phyloP scores from a whole-genome alignment of 805 yeast genomes.

The Teunomyces stri region DNA sequence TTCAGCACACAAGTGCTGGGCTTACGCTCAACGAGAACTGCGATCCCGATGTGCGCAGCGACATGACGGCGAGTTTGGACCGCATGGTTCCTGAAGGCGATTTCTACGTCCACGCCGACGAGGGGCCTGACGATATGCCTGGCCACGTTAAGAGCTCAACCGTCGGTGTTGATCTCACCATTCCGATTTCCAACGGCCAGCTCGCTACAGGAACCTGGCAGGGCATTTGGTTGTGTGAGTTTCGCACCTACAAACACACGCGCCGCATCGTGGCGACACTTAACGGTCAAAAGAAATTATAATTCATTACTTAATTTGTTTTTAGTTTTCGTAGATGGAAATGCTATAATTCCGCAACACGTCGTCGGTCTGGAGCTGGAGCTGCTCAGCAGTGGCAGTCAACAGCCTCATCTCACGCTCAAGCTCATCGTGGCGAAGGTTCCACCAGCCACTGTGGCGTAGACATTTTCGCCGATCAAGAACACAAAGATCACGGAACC shows the following conservation, averaged over 20 bases:
- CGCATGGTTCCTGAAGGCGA: constrained; percentile 65
- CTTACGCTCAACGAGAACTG: constrained; percentile 75
- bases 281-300: constrained; percentile 49
- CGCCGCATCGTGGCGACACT: constrained; percentile 72
- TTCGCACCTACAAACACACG: constrained; percentile 61
- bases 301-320: background rate
- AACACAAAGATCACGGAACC: constrained; percentile 36
- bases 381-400: constrained; percentile 27
- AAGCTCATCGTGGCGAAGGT: constrained; percentile 32
- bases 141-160: constrained; percentile 63
- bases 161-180: constrained; percentile 57
- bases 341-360: constrained; percentile 38
- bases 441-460: constrained; percentile 54
- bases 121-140: constrained; percentile 84
- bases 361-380: constrained; percentile 24
- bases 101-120: constrained; percentile 62
- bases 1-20: constrained; percentile 81
- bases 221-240: constrained; percentile 75
- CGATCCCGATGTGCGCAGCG: constrained; percentile 74
- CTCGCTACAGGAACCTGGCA: constrained; percentile 84
- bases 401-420: constrained; percentile 31
- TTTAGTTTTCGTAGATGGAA: constrained; percentile 17
- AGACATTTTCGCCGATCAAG: constrained; percentile 55
- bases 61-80: constrained; percentile 63
- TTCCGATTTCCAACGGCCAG: constrained; percentile 69